Evolutionary conservation across 805 yeast species (phyloP).

Genomic region (Schizosaccharomyces octosporus): DNA sequence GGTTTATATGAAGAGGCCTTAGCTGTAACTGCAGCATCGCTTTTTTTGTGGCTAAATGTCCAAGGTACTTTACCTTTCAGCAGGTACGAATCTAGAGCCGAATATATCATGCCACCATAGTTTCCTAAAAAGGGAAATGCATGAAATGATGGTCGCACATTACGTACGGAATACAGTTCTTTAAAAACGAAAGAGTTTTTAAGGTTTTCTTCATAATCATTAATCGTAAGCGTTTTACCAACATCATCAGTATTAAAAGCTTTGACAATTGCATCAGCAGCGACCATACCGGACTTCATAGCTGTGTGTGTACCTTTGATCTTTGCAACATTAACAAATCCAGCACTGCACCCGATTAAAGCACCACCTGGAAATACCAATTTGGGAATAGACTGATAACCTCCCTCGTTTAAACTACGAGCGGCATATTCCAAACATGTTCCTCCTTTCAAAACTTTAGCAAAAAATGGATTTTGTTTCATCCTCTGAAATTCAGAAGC

Average conservation of each 20-base stretch:
- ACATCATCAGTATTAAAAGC: conserved; percentile 19
- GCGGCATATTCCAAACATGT: conserved; percentile 88
- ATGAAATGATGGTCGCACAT: conserved; percentile 77
- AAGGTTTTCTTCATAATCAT: conserved; percentile 36
- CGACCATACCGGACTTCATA: conserved; percentile 81
- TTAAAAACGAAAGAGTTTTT: conserved; percentile 64
- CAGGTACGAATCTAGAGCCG: conserved; percentile 62
- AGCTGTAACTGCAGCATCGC: conserved; percentile 52
- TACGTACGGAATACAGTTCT: conserved; percentile 66
- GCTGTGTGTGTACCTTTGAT: conserved; percentile 96
- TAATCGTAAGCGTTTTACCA: conserved; percentile 17
- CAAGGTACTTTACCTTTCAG: conserved; percentile 66
- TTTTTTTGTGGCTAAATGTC: conserved; percentile 46
- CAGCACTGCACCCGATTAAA: conserved; percentile 85
- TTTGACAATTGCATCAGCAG: conserved; percentile 61
- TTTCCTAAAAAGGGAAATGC: conserved; percentile 33
- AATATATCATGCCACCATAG: conserved; percentile 56
- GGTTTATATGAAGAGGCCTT: conserved; percentile 41
- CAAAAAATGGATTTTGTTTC: conserved; percentile 77
- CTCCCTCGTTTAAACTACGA: conserved; percentile 92
- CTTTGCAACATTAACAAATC: conserved; percentile 90
- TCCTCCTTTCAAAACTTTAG: conserved; percentile 56
- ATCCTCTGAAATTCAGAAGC: conserved; percentile 69
- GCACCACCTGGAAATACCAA: conserved; percentile 90
- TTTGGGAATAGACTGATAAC: conserved; percentile 76